Evolutionary conservation across 129 eudicot species (phyloP).

Genomic region (Flaveria sonorensis): DNA sequence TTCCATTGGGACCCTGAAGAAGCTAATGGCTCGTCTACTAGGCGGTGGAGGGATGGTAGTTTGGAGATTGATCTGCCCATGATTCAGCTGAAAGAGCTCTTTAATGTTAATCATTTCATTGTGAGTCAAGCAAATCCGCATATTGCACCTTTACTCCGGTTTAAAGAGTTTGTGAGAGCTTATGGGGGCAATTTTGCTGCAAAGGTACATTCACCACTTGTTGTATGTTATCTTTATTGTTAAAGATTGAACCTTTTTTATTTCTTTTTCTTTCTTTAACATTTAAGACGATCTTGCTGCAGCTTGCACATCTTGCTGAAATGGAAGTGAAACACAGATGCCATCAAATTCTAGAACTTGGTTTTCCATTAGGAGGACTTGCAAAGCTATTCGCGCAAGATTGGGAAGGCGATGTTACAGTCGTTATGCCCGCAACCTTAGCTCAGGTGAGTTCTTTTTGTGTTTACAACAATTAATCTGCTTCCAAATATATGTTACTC

Average conservation of each 20-base stretch:
- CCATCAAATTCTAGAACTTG: slow-evolving; percentile 83
- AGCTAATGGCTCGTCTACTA: slow-evolving; percentile 54
- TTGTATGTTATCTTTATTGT: background rate
- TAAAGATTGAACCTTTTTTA: no score
- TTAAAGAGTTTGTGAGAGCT: slow-evolving; percentile 81
- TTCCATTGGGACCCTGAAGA: slow-evolving; percentile 83
- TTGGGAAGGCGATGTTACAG: slow-evolving; percentile 98
- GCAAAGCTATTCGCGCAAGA: slow-evolving; percentile 97
- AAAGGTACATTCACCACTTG: slow-evolving; percentile 55
- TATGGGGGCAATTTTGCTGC: slow-evolving; percentile 95
- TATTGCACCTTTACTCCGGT: slow-evolving; percentile 79
- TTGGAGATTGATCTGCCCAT: slow-evolving; percentile 94
- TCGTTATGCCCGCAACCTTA: slow-evolving; percentile 95
- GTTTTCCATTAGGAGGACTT: slow-evolving; percentile 89
- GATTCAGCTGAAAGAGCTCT: slow-evolving; percentile 94
- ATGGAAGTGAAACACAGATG: slow-evolving; percentile 99
- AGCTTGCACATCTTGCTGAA: slow-evolving; percentile 87
- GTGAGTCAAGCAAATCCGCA: slow-evolving; percentile 99
- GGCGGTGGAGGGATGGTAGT: slow-evolving; percentile 99
- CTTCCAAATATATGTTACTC: background rate
- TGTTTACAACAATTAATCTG: background rate
- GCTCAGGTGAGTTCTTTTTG: slow-evolving; percentile 55
- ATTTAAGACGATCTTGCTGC: background rate
- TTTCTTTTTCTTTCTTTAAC: no score
- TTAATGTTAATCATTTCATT: slow-evolving; percentile 95